phyloP scores from a whole-genome alignment of 2,329 filamentous ascomycete genomes.

The Sporothrix inflata region DNA sequence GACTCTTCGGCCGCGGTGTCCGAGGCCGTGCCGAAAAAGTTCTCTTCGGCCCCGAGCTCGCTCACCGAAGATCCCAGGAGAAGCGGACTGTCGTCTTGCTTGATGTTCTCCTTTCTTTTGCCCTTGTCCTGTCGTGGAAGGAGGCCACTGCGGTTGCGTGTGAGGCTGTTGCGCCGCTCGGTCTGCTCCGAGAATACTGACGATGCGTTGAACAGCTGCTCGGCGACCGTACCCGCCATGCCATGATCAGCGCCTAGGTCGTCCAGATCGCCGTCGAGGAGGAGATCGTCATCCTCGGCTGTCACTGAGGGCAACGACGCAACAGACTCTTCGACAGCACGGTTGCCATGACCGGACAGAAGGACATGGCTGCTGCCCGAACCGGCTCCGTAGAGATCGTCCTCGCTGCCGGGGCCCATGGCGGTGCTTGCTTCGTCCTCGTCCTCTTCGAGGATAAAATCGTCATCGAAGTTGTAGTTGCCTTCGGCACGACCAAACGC shows the following conservation, averaged over 20 bases:
- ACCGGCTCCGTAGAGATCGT: constrained; percentile 35
- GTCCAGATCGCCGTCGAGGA: constrained; percentile 29
- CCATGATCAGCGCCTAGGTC: constrained; percentile 34
- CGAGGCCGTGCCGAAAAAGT: constrained; percentile 72
- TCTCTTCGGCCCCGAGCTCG: constrained; percentile 46
- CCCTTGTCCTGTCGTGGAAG: not conserved
- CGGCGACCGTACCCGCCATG: constrained; percentile 40
- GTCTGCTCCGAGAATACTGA: constrained; percentile 49
- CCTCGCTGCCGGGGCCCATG: constrained; percentile 36
- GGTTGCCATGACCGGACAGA: constrained; percentile 13
- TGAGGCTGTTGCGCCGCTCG: constrained; percentile 36
- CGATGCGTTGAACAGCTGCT: constrained; percentile 54
- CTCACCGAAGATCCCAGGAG: constrained; percentile 34
- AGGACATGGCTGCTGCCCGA: constrained; percentile 24
- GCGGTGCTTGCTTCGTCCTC: constrained; percentile 49
- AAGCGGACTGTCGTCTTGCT: not conserved
- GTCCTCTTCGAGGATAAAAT: constrained; percentile 60
- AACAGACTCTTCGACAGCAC: constrained; percentile 28
- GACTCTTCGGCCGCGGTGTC: constrained; percentile 54
- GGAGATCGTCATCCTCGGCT: constrained; percentile 28
- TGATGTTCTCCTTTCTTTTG: not conserved
- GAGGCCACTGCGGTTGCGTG: not conserved
- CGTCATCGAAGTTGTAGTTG: constrained; percentile 65
- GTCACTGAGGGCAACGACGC: constrained; percentile 31
- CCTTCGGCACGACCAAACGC: constrained; percentile 69